Conservation (phyloP, 177 flowering plant species). For the Vitis hybrid region DNA sequence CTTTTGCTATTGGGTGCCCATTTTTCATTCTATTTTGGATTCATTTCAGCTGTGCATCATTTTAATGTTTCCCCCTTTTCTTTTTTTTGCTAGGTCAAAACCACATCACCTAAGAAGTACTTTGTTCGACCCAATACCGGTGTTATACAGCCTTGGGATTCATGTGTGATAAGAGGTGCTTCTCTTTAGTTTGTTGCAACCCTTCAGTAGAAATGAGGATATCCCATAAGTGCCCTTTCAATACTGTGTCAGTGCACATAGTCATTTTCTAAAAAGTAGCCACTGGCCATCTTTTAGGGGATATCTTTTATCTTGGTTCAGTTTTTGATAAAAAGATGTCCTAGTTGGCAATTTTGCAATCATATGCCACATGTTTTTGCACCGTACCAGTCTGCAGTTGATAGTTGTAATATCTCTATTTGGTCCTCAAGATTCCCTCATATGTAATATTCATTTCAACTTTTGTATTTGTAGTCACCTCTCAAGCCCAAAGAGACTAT, state of each 20-base stretch:
- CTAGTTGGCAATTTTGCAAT: not conserved
- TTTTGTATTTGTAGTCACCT: slow-evolving; percentile 54
- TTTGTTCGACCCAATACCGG: slow-evolving; percentile 93
- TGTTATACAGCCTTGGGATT: slow-evolving; percentile 81
- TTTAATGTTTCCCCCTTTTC: not conserved
- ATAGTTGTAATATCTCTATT: too few relatives aligned
- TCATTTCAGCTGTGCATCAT: not conserved
- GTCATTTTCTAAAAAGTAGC: not conserved
- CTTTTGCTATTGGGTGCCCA: not conserved
- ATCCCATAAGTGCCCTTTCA: too few relatives aligned
- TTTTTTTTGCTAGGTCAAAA: slow-evolving; percentile 64
- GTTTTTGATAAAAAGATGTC: not conserved
- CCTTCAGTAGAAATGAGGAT: slow-evolving; percentile 4
- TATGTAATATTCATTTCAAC: slow-evolving; percentile 1
- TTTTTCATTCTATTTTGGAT: not conserved
- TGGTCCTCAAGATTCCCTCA: not conserved
- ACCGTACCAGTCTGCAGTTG: too few relatives aligned
- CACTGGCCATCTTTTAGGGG: not conserved
- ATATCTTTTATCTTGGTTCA: not conserved
- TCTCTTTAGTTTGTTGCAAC: slow-evolving; percentile 11
- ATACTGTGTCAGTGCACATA: too few relatives aligned
- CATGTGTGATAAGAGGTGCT: slow-evolving; percentile 74
- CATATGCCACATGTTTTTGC: not conserved
- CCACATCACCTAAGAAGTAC: slow-evolving; percentile 93
- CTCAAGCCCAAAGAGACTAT: slow-evolving; percentile 82